These are phyloP conservation scores for Chamaenerion angustifolium DNA, from an alignment of 345 rosid genomes.

Conservation along the genomic window DNA sequence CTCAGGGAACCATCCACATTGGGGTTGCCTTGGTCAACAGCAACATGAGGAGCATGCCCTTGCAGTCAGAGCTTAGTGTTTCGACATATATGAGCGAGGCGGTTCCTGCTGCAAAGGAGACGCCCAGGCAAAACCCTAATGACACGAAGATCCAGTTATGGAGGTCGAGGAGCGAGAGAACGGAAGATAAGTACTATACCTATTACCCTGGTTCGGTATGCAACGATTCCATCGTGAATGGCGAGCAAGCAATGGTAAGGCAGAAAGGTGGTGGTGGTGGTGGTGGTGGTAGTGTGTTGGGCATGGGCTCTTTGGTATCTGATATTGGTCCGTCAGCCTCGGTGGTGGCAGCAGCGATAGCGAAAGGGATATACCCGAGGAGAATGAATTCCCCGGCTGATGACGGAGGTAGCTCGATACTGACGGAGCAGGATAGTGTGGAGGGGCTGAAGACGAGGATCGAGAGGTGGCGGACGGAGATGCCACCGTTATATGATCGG, in stretches of 20 bases:
- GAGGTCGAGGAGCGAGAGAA: slow-evolving; percentile 50
- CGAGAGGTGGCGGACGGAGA: slow-evolving; percentile 57
- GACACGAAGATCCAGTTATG: slow-evolving; percentile 17
- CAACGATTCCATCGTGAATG: slow-evolving; percentile 1
- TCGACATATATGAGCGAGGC: slow-evolving; percentile 9
- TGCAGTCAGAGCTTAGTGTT: slow-evolving; percentile 31
- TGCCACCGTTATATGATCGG: slow-evolving; percentile 8
- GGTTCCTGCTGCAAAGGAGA: neutral
- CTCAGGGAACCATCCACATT: slow-evolving; percentile 65
- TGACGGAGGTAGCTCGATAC: slow-evolving; percentile 26
- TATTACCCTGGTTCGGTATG: slow-evolving; percentile 7
- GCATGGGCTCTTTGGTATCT: slow-evolving; percentile 9
- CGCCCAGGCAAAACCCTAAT: neutral
- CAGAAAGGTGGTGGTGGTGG: slow-evolving; percentile 19
- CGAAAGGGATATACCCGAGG: slow-evolving; percentile 48
- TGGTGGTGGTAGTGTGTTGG: slow-evolving; percentile 5
- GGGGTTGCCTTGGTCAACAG: slow-evolving; percentile 63
- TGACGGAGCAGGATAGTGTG: slow-evolving; percentile 24
- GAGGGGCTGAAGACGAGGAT: slow-evolving; percentile 44
- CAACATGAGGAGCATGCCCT: slow-evolving; percentile 70
- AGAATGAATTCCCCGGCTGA: slow-evolving; percentile 1
- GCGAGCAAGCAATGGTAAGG: neutral
- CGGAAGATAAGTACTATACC: slow-evolving; percentile 9
- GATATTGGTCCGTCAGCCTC: slow-evolving; percentile 95
- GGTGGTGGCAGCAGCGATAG: slow-evolving; percentile 86